A percentile compares a stretch with the other conserved stretches of the same genome.
These are phyloP conservation scores for Polymyxa betae DNA, from an alignment of 208 protist species.

Conservation along the genomic window DNA sequence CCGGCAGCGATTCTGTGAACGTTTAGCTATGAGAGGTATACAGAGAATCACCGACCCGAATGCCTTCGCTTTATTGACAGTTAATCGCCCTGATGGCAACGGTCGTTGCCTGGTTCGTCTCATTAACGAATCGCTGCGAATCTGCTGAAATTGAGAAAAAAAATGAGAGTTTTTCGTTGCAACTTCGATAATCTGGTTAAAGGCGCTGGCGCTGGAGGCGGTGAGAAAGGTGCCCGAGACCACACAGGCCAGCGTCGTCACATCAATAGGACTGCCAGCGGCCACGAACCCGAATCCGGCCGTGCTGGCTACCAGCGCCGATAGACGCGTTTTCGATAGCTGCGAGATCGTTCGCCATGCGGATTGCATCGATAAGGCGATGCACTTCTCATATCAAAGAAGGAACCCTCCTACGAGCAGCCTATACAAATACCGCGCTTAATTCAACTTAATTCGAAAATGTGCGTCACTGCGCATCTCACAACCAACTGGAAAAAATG, in stretches of 20 bases:
- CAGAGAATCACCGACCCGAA: constrained; percentile 32
- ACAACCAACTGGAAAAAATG: no score
- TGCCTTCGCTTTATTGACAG: neutral
- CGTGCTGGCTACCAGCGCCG: constrained; percentile 14
- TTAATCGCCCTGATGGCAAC: neutral
- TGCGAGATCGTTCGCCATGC: neutral
- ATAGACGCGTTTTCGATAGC: constrained; percentile 6
- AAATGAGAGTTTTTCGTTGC: neutral
- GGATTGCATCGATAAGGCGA: no score
- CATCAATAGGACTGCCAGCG: constrained; percentile 10
- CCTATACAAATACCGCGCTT: no score
- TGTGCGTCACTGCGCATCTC: no score
- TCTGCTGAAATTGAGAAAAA: neutral
- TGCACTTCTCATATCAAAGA: no score
- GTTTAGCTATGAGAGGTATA: neutral
- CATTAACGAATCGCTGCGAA: constrained; percentile 13
- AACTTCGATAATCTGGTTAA: constrained; percentile 52
- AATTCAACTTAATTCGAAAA: no score
- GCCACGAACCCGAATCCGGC: constrained; percentile 36
- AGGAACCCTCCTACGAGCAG: no score
- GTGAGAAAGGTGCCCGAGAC: neutral
- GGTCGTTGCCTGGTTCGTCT: neutral
- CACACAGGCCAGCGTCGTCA: neutral
- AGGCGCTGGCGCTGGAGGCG: constrained; percentile 15
- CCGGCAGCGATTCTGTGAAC: neutral